A percentile compares a stretch with the other conserved stretches of the same genome.
These are phyloP conservation scores for Mycena sp. DNA, from an alignment of 1,284 basidiomycete genomes.

Conservation along the genomic window DNA sequence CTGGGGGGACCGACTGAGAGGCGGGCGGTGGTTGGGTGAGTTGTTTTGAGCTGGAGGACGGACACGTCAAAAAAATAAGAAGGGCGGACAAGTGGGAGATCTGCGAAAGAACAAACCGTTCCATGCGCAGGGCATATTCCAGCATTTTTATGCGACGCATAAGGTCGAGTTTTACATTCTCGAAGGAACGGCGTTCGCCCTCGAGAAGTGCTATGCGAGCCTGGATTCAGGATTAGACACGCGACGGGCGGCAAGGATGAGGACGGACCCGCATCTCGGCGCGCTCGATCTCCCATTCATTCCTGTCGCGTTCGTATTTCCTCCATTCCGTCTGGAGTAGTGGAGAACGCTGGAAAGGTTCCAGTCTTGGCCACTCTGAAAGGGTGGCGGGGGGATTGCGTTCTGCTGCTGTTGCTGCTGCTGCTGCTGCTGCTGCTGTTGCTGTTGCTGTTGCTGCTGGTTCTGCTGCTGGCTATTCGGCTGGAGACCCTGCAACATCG, in stretches of 20 bases:
- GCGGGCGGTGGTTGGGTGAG: conserved; percentile 59
- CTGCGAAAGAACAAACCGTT: conserved; percentile 70
- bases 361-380: conserved; percentile 86
- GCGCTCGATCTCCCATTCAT: conserved; percentile 99
- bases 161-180: conserved; percentile 96
- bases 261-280: conserved; percentile 95
- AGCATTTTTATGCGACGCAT: conserved; percentile 99
- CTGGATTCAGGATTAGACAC: conserved; percentile 51
- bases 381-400: conserved; percentile 75
- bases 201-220: conserved; percentile 98
- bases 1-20: conserved; percentile 61
- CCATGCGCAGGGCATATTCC: conserved; percentile 94
- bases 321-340: conserved; percentile 99
- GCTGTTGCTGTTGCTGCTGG: no score
- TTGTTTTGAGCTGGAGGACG: conserved; percentile 78
- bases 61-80: conserved; percentile 43
- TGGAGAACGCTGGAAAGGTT: conserved; percentile 96
- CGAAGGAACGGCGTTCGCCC: conserved; percentile 94
- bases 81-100: conserved; percentile 22
- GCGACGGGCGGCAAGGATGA: conserved; percentile 35
- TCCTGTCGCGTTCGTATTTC: conserved; percentile 95
- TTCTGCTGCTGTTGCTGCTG: conserved; percentile 51
- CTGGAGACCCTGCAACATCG: conserved; percentile 76
- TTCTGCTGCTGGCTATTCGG: conserved; percentile 51
- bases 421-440: conserved; percentile 50